Evolutionary conservation across 352 stramenopile genomes (phyloP).

Genomic region (Globisporangium splendens): DNA sequence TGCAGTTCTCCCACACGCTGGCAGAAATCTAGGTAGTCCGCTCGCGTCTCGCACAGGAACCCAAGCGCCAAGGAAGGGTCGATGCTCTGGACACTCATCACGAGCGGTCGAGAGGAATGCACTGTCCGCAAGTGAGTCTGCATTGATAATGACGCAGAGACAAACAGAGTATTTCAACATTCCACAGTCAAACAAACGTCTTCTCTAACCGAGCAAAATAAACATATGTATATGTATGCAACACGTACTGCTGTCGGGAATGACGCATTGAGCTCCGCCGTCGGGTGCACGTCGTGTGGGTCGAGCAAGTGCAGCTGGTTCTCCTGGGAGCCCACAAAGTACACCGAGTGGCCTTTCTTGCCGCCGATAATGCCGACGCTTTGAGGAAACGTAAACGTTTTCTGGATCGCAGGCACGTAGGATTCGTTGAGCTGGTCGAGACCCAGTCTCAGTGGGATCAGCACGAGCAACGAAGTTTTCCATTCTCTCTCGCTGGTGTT

Average conservation of each 20-base stretch:
- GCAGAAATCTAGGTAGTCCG: conserved; percentile 74
- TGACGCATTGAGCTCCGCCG: conserved; percentile 59
- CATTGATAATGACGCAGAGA: not conserved
- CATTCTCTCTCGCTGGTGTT: conserved; percentile 52
- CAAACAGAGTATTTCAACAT: too few species aligned
- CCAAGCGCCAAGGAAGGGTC: conserved; percentile 93
- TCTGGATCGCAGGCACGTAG: conserved; percentile 73
- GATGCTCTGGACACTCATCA: conserved; percentile 85
- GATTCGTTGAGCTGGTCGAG: conserved; percentile 82
- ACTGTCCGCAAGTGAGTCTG: conserved; percentile 60
- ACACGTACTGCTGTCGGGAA: conserved; percentile 66
- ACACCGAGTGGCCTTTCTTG: conserved; percentile 93
- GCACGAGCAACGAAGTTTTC: conserved; percentile 86
- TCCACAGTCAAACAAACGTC: too few species aligned
- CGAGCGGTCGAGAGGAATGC: conserved; percentile 48
- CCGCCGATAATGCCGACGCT: conserved; percentile 94
- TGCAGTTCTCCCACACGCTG: conserved; percentile 12
- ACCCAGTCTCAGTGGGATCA: conserved; percentile 91
- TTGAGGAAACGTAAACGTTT: conserved; percentile 88
- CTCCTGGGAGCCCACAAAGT: conserved; percentile 92
- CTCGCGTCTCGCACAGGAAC: conserved; percentile 86
- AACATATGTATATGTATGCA: not conserved
- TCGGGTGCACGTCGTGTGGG: conserved; percentile 74
- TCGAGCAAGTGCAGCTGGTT: conserved; percentile 82
- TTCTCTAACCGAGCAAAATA: conserved; percentile 13